Conservation (phyloP, 1,284 basidiomycete genomes). For the Austroboletus niveus region DNA sequence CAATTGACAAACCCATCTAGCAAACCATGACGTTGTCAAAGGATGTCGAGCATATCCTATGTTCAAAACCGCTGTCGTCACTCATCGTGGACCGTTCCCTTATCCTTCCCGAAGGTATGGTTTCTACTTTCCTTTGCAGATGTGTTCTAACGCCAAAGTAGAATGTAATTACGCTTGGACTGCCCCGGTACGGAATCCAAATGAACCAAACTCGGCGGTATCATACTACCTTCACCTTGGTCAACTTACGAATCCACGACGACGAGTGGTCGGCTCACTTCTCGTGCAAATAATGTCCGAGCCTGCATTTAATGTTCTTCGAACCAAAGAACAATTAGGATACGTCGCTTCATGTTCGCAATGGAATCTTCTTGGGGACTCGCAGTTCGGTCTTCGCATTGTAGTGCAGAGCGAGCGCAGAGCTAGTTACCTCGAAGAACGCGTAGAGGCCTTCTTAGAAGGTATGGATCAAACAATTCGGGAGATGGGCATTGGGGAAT, state of each 20-base stretch:
- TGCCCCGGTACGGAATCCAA: conserved; percentile 75
- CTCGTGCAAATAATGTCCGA: conserved; percentile 81
- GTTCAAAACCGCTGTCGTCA: conserved; percentile 53
- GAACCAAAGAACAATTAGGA: conserved; percentile 97
- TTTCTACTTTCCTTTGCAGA: not conserved
- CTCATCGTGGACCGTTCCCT: conserved; percentile 47
- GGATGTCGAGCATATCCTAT: conserved; percentile 69
- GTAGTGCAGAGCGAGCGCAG: conserved; percentile 89
- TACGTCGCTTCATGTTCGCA: conserved; percentile 76
- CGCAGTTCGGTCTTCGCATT: conserved; percentile 80
- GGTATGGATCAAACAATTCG: conserved; percentile 61
- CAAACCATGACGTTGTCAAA: conserved; percentile 77
- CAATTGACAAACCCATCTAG: conserved; percentile 36
- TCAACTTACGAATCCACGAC: conserved; percentile 50
- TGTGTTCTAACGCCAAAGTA: conserved; percentile 31
- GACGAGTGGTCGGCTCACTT: conserved; percentile 59
- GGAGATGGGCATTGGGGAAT: conserved; percentile 60
- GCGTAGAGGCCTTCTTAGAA: conserved; percentile 86
- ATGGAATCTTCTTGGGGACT: conserved; percentile 57
- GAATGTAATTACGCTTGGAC: conserved; percentile 74
- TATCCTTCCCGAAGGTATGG: conserved; percentile 64
- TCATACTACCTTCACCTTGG: conserved; percentile 82
- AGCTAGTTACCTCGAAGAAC: conserved; percentile 82
- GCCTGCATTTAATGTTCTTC: conserved; percentile 89
- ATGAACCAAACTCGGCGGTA: conserved; percentile 85